A percentile compares a stretch with the other conserved stretches of the same genome.
Conservation (phyloP, 2,329 filamentous ascomycete species). For the Alternaria dauci region DNA sequence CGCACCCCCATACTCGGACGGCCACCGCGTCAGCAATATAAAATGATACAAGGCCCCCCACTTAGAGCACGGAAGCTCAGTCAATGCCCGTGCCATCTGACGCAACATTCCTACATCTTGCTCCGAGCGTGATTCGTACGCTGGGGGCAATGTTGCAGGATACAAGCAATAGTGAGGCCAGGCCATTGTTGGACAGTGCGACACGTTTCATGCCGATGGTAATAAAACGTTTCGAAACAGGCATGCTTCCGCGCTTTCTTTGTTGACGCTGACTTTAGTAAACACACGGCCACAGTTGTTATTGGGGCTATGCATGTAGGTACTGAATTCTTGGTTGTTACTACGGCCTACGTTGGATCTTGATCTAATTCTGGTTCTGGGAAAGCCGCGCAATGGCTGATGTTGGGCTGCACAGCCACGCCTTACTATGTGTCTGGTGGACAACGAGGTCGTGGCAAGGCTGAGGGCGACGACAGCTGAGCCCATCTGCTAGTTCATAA, state of each 20-base stretch:
- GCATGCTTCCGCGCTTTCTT: not conserved
- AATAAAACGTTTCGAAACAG: slow-evolving; percentile 1
- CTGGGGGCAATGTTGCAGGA: not conserved
- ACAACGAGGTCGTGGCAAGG: not conserved
- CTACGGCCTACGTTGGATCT: not conserved
- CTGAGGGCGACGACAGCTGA: not conserved
- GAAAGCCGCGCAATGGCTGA: not conserved
- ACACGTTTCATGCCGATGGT: slow-evolving; percentile 7
- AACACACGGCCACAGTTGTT: not conserved
- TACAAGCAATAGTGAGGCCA: not conserved
- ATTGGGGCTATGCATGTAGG: not conserved
- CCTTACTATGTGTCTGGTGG: not conserved
- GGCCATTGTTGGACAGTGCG: slow-evolving; percentile 3
- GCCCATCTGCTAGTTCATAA: not conserved
- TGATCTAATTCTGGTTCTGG: not conserved
- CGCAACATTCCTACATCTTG: not conserved
- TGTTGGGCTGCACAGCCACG: not conserved
- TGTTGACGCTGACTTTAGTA: not conserved
- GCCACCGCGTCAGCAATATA: not conserved
- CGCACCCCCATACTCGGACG: not conserved
- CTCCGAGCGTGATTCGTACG: not conserved
- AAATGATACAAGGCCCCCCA: not conserved
- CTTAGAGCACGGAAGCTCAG: not conserved
- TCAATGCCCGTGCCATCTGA: not conserved
- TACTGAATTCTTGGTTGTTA: not conserved